Conservation (phyloP, 768 basidiomycete species). For the Macrocybe gigantea region DNA sequence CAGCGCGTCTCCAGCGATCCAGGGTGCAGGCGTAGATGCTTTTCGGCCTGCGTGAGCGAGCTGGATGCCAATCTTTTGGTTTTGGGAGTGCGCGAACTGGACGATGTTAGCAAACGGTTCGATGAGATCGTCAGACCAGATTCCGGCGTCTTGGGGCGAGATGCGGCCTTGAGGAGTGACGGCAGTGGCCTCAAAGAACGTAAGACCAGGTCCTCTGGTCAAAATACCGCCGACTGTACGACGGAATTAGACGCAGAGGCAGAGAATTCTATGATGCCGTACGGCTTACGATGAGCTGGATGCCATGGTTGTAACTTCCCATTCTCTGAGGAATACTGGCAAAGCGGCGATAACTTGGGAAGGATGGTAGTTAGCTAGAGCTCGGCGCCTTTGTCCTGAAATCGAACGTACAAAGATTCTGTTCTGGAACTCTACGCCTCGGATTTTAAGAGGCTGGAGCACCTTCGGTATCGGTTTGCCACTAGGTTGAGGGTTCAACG, state of each 20-base stretch:
- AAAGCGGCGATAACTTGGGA: slow-evolving; percentile 44
- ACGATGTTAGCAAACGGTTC: slow-evolving; percentile 42
- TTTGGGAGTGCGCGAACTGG: slow-evolving; percentile 68
- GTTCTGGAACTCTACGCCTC: slow-evolving; percentile 47
- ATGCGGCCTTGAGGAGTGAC: slow-evolving; percentile 60
- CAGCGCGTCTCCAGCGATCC: slow-evolving; percentile 34
- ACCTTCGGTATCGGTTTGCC: slow-evolving; percentile 28
- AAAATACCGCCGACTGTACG: slow-evolving; percentile 45
- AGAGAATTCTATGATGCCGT: slow-evolving; percentile 10
- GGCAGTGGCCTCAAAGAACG: slow-evolving; percentile 63
- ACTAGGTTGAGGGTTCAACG: slow-evolving; percentile 30
- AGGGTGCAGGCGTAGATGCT: slow-evolving; percentile 57
- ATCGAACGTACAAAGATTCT: slow-evolving; percentile 41
- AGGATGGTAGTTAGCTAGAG: background rate
- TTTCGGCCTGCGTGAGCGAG: slow-evolving; percentile 78
- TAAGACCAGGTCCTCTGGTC: slow-evolving; percentile 48
- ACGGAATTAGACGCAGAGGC: background rate
- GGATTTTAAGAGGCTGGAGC: slow-evolving; percentile 52
- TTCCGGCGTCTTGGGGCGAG: slow-evolving; percentile 55
- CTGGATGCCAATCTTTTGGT: slow-evolving; percentile 68
- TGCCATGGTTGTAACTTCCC: slow-evolving; percentile 53
- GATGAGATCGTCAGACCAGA: slow-evolving; percentile 61
- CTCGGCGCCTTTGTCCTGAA: background rate
- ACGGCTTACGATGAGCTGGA: slow-evolving; percentile 50
- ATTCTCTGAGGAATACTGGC: slow-evolving; percentile 55